Conservation (phyloP, 495 filamentous ascomycete genomes). For the Cryomyces minteri region DNA sequence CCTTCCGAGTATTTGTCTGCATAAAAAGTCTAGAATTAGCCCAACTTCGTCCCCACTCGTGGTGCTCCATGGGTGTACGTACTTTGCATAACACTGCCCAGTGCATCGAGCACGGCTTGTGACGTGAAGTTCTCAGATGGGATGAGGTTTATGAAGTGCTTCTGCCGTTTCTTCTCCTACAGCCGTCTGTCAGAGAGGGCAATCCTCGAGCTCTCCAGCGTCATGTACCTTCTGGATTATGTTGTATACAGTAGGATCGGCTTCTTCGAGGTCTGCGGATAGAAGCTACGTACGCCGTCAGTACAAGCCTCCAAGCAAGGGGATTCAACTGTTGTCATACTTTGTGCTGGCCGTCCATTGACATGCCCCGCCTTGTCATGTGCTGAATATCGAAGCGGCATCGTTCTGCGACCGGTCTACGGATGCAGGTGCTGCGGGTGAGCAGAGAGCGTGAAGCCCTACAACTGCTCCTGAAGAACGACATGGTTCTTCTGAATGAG, state of each 20-base stretch:
- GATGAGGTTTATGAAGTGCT: slow-evolving; percentile 96
- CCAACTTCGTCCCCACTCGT: not conserved
- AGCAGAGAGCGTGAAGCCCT: slow-evolving; percentile 7
- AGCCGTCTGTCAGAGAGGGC: not conserved
- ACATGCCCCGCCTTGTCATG: slow-evolving; percentile 23
- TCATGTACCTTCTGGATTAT: slow-evolving; percentile 69
- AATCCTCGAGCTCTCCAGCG: slow-evolving; percentile 1
- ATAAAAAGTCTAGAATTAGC: not conserved
- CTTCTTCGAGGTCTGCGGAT: slow-evolving; percentile 55
- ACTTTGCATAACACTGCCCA: slow-evolving; percentile 99
- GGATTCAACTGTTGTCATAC: slow-evolving; percentile 16
- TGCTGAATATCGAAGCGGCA: slow-evolving; percentile 1
- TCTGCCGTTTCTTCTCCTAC: slow-evolving; percentile 86
- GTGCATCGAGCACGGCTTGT: slow-evolving; percentile 85
- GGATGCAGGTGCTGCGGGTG: not conserved
- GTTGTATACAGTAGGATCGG: slow-evolving; percentile 68
- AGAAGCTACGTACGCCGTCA: slow-evolving; percentile 41
- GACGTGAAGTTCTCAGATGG: slow-evolving; percentile 99
- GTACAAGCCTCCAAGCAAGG: slow-evolving; percentile 2
- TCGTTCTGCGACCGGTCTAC: not conserved
- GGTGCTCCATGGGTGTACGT: slow-evolving; percentile 11
- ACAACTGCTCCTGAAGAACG: slow-evolving; percentile 7
- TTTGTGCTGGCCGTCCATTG: slow-evolving; percentile 45
- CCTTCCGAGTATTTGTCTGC: slow-evolving; percentile 98
- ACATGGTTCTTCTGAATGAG: slow-evolving; percentile 4